A percentile compares a stretch with the other conserved stretches of the same genome.
These are phyloP conservation scores for Ligustrum vulgare DNA, from an alignment of 257 asterid species.

Conservation along the genomic window DNA sequence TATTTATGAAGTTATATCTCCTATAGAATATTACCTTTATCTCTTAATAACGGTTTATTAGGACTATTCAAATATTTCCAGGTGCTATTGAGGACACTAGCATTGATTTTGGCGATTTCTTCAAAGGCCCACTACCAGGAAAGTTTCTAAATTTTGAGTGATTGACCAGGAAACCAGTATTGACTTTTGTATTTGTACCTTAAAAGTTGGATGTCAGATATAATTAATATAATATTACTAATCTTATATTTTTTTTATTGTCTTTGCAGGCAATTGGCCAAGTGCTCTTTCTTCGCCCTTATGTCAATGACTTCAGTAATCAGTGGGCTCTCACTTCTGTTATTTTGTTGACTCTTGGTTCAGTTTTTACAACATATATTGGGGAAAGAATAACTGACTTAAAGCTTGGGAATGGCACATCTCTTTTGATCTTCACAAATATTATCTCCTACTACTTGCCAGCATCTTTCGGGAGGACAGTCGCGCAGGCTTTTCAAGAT, in stretches of 20 bases:
- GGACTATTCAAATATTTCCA: slow-evolving; percentile 59
- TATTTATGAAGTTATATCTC: slow-evolving; percentile 9
- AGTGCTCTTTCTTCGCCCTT: slow-evolving; percentile 88
- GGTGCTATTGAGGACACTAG: slow-evolving; percentile 98
- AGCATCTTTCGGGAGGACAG: slow-evolving; percentile 95
- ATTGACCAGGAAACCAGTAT: not conserved
- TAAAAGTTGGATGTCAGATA: not conserved
- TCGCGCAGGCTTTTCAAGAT: slow-evolving; percentile 75
- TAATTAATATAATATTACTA: not conserved
- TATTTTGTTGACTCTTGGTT: slow-evolving; percentile 75
- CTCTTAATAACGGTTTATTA: slow-evolving; percentile 54
- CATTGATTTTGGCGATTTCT: slow-evolving; percentile 93
- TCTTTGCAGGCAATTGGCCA: slow-evolving; percentile 91
- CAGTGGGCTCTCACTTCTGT: slow-evolving; percentile 86
- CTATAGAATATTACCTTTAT: slow-evolving; percentile 32
- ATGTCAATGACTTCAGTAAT: slow-evolving; percentile 84
- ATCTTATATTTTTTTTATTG: slow-evolving; percentile 2
- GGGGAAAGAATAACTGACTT: slow-evolving; percentile 89
- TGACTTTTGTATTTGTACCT: not conserved
- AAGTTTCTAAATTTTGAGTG: slow-evolving; percentile 48
- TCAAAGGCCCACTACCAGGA: slow-evolving; percentile 97
- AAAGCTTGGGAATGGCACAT: slow-evolving; percentile 96
- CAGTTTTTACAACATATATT: slow-evolving; percentile 77
- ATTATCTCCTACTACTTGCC: slow-evolving; percentile 95
- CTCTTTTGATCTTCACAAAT: slow-evolving; percentile 92